Evolutionary conservation across 345 rosid species (phyloP).

Genomic region (Citropsis articulata): DNA sequence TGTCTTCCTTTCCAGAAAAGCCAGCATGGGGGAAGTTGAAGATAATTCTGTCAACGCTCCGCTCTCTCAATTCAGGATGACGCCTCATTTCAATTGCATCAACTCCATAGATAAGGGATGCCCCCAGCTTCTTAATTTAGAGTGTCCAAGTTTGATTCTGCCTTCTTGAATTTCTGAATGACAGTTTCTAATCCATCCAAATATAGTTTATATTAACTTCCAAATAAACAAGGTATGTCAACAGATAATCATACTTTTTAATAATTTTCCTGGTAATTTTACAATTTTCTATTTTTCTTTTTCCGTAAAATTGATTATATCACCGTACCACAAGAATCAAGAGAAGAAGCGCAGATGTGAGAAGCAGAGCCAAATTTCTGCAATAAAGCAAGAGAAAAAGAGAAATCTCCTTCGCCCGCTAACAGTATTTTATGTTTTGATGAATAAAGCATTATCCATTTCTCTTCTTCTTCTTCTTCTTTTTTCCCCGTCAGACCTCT

Average conservation of each 20-base stretch:
- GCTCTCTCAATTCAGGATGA: conserved; percentile 27
- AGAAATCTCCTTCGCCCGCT: no score
- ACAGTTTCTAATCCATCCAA: conserved; percentile 30
- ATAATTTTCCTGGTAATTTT: no score
- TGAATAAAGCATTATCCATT: conserved; percentile 44
- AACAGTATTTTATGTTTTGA: conserved; percentile 37
- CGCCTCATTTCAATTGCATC: conserved; percentile 40
- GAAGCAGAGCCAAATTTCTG: no score
- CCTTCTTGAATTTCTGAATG: conserved; percentile 38
- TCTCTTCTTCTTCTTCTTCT: conserved; percentile 14
- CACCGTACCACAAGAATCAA: no score
- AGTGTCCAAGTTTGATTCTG: conserved; percentile 36
- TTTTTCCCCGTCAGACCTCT: neutral
- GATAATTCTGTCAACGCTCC: conserved; percentile 46
- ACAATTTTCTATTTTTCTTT: no score
- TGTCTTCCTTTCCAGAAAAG: neutral
- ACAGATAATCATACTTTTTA: no score
- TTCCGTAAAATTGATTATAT: no score
- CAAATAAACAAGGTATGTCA: neutral
- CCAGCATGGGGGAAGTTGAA: conserved; percentile 15
- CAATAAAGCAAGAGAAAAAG: no score
- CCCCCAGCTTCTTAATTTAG: conserved; percentile 35
- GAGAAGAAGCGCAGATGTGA: no score
- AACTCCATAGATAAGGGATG: conserved; percentile 39
- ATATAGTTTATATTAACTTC: neutral